These are phyloP conservation scores for Tylopilus sp. DNA, from an alignment of 1,284 basidiomycete genomes.

Conservation along the genomic window DNA sequence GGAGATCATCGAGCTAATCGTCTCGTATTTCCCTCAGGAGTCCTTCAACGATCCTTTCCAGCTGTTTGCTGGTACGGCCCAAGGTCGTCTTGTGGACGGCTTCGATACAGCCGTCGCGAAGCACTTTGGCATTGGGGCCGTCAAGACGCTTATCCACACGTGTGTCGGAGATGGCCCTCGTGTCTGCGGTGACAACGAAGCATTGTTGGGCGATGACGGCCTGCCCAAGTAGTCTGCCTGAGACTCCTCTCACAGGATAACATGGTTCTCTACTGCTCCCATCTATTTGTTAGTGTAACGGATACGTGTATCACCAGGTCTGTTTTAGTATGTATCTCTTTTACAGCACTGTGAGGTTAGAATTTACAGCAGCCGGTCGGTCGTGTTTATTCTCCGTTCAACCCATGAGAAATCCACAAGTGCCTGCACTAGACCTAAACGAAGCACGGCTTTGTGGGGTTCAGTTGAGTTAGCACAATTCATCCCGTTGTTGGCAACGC, in stretches of 20 bases:
- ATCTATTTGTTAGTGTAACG: constrained; percentile 8
- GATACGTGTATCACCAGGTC: constrained; percentile 6
- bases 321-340: neutral
- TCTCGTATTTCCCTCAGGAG: constrained; percentile 87
- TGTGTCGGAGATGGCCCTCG: constrained; percentile 92
- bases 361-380: neutral
- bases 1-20: constrained; percentile 81
- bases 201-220: constrained; percentile 67
- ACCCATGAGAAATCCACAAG: too few relatives aligned
- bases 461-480: neutral
- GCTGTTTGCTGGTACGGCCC: constrained; percentile 60
- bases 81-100: constrained; percentile 66
- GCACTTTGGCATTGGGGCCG: constrained; percentile 78
- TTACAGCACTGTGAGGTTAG: neutral
- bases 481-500: neutral
- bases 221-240: constrained; percentile 58
- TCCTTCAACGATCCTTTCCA: constrained; percentile 83
- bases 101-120: constrained; percentile 87
- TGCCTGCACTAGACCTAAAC: neutral
- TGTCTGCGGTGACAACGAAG: constrained; percentile 63
- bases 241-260: too few relatives aligned
- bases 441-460: neutral
- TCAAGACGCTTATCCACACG: constrained; percentile 93
- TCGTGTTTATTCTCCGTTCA: neutral
- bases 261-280: neutral